Percentiles rank a stretch among this genome's conserved stretches.
phyloP scores from a whole-genome alignment of 768 basidiomycete species.

The Macrolepiota fuliginosa region DNA sequence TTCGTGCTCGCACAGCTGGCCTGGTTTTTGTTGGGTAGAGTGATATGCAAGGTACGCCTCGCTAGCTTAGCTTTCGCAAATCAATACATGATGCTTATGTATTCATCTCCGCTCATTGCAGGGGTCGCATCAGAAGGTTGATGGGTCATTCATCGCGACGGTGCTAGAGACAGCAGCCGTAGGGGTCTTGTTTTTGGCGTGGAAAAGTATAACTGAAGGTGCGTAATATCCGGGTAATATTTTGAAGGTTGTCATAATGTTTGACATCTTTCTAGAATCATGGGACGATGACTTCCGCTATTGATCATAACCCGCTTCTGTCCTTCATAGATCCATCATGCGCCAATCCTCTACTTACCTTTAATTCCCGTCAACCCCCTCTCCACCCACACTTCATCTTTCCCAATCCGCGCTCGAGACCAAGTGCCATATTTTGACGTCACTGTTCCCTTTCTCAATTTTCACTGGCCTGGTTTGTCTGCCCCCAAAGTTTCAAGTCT shows the following conservation, averaged over 20 bases:
- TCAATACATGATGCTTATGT: not conserved
- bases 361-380: not conserved
- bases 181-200: slow-evolving; percentile 67
- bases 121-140: slow-evolving; percentile 67
- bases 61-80: not conserved
- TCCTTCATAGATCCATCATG: not conserved
- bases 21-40: slow-evolving; percentile 76
- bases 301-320: not conserved
- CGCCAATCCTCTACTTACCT: not conserved
- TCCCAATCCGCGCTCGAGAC: no score
- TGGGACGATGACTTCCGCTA: slow-evolving; percentile 32
- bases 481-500: no score
- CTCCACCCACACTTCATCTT: not conserved
- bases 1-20: slow-evolving; percentile 82
- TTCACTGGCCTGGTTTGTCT: no score
- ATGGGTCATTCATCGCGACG: slow-evolving; percentile 87
- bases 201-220: slow-evolving; percentile 91
- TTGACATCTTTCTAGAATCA: slow-evolving; percentile 21
- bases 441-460: no score
- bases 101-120: slow-evolving; percentile 22
- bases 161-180: slow-evolving; percentile 78
- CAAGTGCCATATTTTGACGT: no score
- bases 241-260: not conserved
- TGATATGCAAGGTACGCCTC: slow-evolving; percentile 60
- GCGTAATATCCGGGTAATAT: slow-evolving; percentile 20